These are phyloP conservation scores for Hydrangea macrophylla DNA, from an alignment of 148 eudicot genomes.

Conservation along the genomic window DNA sequence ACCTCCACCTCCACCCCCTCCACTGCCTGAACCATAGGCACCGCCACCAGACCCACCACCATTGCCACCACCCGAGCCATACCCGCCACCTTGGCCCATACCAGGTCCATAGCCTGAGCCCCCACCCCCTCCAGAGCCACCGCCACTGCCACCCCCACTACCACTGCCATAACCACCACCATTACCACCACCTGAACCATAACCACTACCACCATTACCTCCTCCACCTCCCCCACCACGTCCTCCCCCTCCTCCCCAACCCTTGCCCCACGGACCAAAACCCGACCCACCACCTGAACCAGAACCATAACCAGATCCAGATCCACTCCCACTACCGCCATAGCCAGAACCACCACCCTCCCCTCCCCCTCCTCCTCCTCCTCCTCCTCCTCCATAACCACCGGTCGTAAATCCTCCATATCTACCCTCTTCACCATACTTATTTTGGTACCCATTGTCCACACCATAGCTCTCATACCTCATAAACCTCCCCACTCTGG, in stretches of 20 bases:
- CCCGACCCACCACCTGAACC: constrained; percentile 12
- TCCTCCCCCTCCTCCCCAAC: background rate
- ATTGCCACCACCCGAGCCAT: background rate
- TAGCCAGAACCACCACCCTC: constrained; percentile 13
- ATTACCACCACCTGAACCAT: constrained; percentile 14
- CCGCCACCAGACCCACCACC: no score
- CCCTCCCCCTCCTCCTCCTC: background rate
- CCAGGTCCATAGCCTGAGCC: background rate
- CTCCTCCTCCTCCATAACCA: background rate
- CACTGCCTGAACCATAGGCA: no score
- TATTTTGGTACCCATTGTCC: background rate
- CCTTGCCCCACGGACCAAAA: constrained; percentile 7
- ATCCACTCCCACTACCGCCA: constrained; percentile 12
- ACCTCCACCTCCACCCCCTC: background rate
- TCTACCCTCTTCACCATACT: background rate
- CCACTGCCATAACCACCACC: constrained; percentile 18
- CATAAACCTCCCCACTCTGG: background rate
- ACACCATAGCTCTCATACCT: background rate
- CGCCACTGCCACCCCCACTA: constrained; percentile 4
- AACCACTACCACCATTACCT: constrained; percentile 8
- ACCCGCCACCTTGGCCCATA: background rate
- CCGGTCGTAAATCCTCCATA: background rate
- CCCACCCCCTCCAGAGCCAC: constrained; percentile 6
- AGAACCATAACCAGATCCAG: constrained; percentile 13
- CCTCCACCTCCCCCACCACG: constrained; percentile 12